Evolutionary conservation across 768 basidiomycete genomes (phyloP).

Genomic region (Kwoniella dendrophila): DNA sequence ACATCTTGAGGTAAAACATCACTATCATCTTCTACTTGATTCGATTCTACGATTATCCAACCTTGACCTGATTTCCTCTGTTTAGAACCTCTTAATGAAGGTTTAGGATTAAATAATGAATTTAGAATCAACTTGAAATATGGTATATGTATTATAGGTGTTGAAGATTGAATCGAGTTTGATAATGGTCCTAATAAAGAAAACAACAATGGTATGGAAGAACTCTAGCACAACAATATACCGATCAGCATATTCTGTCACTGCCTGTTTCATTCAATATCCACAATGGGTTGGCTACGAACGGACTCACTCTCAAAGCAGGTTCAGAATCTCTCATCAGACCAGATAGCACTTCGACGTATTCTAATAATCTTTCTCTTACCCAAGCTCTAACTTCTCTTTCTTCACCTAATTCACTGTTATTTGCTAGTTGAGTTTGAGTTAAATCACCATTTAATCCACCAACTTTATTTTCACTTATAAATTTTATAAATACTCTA

Average conservation of each 20-base stretch:
- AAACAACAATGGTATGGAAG: slow-evolving; percentile 41
- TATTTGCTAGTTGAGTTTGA: slow-evolving; percentile 38
- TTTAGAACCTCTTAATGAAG: slow-evolving; percentile 45
- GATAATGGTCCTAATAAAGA: slow-evolving; percentile 44
- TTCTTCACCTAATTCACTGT: slow-evolving; percentile 57
- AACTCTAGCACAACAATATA: slow-evolving; percentile 24
- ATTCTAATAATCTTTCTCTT: slow-evolving; percentile 71
- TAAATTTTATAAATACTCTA: slow-evolving; percentile 69
- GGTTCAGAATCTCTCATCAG: slow-evolving; percentile 78
- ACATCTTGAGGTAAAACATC: slow-evolving; percentile 49
- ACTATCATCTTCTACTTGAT: slow-evolving; percentile 44
- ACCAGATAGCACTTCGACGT: slow-evolving; percentile 68
- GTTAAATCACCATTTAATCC: slow-evolving; percentile 21
- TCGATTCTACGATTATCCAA: slow-evolving; percentile 34
- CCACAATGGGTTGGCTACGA: neutral
- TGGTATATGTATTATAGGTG: slow-evolving; percentile 41
- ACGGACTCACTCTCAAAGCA: slow-evolving; percentile 69
- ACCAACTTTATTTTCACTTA: slow-evolving; percentile 64
- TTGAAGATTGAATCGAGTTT: slow-evolving; percentile 19
- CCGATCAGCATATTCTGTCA: neutral
- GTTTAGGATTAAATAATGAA: slow-evolving; percentile 28
- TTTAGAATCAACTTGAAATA: slow-evolving; percentile 37
- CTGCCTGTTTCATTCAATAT: neutral
- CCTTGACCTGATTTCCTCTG: slow-evolving; percentile 11
- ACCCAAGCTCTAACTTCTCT: slow-evolving; percentile 72